Conservation (phyloP, 2,329 filamentous ascomycete genomes). For the Ophiostoma himal-ulmi region DNA sequence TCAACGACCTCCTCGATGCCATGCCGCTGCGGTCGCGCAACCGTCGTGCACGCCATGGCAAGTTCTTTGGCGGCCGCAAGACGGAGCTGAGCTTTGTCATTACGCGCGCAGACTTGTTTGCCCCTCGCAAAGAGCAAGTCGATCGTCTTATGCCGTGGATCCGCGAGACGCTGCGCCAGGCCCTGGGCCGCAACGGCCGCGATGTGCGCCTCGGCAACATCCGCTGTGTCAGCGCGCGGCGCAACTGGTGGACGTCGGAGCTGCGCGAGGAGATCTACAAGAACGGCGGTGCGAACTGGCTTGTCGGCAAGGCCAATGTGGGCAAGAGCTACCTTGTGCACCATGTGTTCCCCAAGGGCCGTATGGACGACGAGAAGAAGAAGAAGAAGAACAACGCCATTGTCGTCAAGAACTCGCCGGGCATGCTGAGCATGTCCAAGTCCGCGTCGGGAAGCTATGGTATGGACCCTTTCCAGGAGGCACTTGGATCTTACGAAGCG, state of each 20-base stretch:
- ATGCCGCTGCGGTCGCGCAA: constrained; percentile 74
- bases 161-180: constrained; percentile 66
- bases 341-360: constrained; percentile 74
- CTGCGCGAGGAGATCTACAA: constrained; percentile 81
- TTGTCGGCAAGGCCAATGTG: constrained; percentile 97
- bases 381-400: neutral
- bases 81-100: constrained; percentile 87
- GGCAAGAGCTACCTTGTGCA: constrained; percentile 93
- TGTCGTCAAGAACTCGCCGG: constrained; percentile 1
- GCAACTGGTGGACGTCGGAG: constrained; percentile 84
- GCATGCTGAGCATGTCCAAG: constrained; percentile 12
- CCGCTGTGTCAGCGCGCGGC: constrained; percentile 75
- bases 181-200: constrained; percentile 61
- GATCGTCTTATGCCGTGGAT: constrained; percentile 83
- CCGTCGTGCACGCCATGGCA: constrained; percentile 62
- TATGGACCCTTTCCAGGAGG: neutral
- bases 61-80: constrained; percentile 61
- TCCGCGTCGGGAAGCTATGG: constrained; percentile 12
- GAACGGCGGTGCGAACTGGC: constrained; percentile 82
- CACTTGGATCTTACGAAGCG: neutral
- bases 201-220: constrained; percentile 83
- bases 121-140: constrained; percentile 75
- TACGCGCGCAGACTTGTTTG: constrained; percentile 79
- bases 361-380: constrained; percentile 36
- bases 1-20: constrained; percentile 64